Evolutionary conservation across 129 eudicot species (phyloP), one percentile per base, ranked within the genome.

Genomic region (Lactuca sativa): DNA sequence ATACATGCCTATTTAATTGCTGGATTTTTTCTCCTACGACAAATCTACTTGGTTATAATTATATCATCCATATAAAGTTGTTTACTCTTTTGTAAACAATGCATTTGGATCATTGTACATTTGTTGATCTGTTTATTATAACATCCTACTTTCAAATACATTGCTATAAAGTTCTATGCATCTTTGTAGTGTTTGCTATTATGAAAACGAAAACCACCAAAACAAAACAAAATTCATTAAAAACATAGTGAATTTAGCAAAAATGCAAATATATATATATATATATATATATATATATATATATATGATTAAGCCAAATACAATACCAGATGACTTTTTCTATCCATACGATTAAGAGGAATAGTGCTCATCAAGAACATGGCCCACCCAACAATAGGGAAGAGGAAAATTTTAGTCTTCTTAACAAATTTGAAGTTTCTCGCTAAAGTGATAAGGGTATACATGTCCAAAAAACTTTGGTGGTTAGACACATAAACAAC

Each of bases 301-400:
- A 18, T 18, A 18, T 18, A 25, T 25, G 34, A 43, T 31, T 59
- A 74, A 58, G 3, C 52, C 9, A 12, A 47, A 47, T 10, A 47
- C 5, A 13, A 48, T 85, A 92, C 98, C 96, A 92, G 10, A 12
- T 92, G 98, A 71, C 98, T 92, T 67, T 88, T 80, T 73, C 84
- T 85, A 83, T 92, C 98, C 95, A 82, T 92, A 62, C 98, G 96
- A 86, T 83, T 83, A 48, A 92, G 81, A 63, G 98, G 98, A 66
- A 92, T 89, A 62, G 72, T 74, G 53, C 98, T 96, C 78, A 92
- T 49, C 17, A 89, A 81, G 72, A 73, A 89, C 98, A 92, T 92
- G 77, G 98, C 98, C 98, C 98, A 92, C 36, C 96, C 98, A 52
- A 92, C 78, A 64, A 92, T 59, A 25, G 95, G 98, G 67, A 70